phyloP scores from a whole-genome alignment of 306 rosid species.

The Urtica urens region DNA sequence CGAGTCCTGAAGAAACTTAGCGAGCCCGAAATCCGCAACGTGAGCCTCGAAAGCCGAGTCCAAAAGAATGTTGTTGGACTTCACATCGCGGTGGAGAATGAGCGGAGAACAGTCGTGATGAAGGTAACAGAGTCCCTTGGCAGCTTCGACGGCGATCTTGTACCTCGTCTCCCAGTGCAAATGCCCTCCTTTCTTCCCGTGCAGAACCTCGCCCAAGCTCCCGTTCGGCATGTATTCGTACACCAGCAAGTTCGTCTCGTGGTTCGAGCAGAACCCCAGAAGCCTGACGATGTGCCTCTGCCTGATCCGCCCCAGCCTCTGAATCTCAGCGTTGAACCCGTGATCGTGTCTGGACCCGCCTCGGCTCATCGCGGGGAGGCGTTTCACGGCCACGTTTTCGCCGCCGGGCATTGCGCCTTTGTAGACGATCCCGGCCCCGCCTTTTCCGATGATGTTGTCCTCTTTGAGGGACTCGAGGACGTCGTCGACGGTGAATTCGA shows the following conservation, averaged over 20 bases:
- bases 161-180: slow-evolving; percentile 84
- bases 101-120: slow-evolving; percentile 96
- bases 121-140: slow-evolving; percentile 92
- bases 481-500: slow-evolving; percentile 87
- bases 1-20: slow-evolving; percentile 94
- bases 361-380: slow-evolving; percentile 54
- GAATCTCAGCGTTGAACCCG: slow-evolving; percentile 96
- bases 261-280: slow-evolving; percentile 89
- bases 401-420: slow-evolving; percentile 73
- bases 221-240: slow-evolving; percentile 98
- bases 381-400: slow-evolving; percentile 76
- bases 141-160: slow-evolving; percentile 85
- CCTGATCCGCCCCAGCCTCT: slow-evolving; percentile 78
- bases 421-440: slow-evolving; percentile 98
- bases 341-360: slow-evolving; percentile 79
- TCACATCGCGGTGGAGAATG: slow-evolving; percentile 85
- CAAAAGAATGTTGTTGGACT: slow-evolving; percentile 90
- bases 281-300: slow-evolving; percentile 88
- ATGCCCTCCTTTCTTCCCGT: slow-evolving; percentile 96
- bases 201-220: slow-evolving; percentile 91
- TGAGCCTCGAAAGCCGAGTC: slow-evolving; percentile 84
- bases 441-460: slow-evolving; percentile 90
- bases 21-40: slow-evolving; percentile 98
- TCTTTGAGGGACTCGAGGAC: slow-evolving; percentile 79
- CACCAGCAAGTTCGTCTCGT: slow-evolving; percentile 87